These are phyloP conservation scores for Thelonectria rubi DNA, from an alignment of 2,329 filamentous ascomycete species.

Conservation along the genomic window DNA sequence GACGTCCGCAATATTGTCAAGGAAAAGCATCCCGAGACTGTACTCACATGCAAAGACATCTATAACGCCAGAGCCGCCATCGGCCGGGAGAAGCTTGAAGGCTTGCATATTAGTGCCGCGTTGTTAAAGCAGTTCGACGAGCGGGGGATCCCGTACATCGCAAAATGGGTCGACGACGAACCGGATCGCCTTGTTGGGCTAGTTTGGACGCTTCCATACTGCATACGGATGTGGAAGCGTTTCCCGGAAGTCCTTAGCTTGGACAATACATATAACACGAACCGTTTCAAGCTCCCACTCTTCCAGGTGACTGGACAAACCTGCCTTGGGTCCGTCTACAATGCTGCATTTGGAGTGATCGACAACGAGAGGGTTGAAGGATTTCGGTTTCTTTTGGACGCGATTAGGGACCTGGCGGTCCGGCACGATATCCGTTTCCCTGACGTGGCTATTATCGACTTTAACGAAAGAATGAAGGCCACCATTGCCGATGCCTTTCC, in stretches of 20 bases:
- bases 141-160: too few species aligned
- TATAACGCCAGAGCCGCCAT: too few species aligned
- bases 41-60: too few species aligned
- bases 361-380: constrained; percentile 13
- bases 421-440: constrained; percentile 3
- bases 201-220: constrained; percentile 12
- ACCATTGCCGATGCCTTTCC: constrained; percentile 2
- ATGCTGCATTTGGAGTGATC: constrained; percentile 14
- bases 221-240: constrained; percentile 19
- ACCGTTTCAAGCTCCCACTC: constrained; percentile 7
- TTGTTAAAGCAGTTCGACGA: too few species aligned
- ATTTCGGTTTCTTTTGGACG: constrained; percentile 11
- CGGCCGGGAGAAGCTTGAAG: too few species aligned
- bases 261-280: background rate
- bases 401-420: background rate
- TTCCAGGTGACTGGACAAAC: constrained; percentile 22
- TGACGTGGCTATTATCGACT: constrained; percentile 12
- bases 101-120: too few species aligned
- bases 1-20: background rate
- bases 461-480: constrained; percentile 9
- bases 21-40: too few species aligned
- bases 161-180: too few species aligned
- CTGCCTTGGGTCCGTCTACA: constrained; percentile 13
- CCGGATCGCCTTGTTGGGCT: background rate
- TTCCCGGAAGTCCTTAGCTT: constrained; percentile 5